A percentile compares a stretch with the other conserved stretches of the same genome.
Evolutionary conservation across 2,329 filamentous ascomycete species (phyloP).

Genomic region (Tolypocladium cylindrosporum): DNA sequence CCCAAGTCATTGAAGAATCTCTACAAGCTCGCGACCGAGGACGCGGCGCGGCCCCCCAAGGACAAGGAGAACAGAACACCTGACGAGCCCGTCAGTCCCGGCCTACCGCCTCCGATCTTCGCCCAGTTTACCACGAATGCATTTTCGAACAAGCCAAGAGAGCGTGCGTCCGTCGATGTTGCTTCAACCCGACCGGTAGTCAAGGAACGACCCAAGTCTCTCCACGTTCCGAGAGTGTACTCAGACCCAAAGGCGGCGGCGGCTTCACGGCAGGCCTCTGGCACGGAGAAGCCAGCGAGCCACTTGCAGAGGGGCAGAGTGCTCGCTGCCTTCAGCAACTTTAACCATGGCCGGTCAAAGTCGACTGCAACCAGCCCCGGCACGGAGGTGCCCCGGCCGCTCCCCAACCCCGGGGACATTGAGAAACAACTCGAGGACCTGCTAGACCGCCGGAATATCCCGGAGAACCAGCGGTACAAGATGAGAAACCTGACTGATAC

Average conservation of each 20-base stretch:
- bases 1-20: conserved; percentile 64
- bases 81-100: conserved; percentile 11
- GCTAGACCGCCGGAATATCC: conserved; percentile 83
- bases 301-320: conserved; percentile 31
- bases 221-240: conserved; percentile 25
- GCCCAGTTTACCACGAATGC: conserved; percentile 51
- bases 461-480: conserved; percentile 85
- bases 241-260: conserved; percentile 9
- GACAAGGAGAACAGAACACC: conserved; percentile 80
- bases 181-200: not conserved
- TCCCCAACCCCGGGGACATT: conserved; percentile 44
- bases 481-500: conserved; percentile 83
- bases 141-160: not conserved
- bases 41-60: conserved; percentile 39
- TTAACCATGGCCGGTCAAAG: conserved; percentile 27
- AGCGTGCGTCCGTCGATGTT: conserved; percentile 2
- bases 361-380: conserved; percentile 21
- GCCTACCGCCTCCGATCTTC: conserved; percentile 61
- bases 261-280: conserved; percentile 17
- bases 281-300: conserved; percentile 15
- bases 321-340: conserved; percentile 26
- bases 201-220: conserved; percentile 42
- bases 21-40: conserved; percentile 42
- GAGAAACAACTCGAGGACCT: conserved; percentile 50
- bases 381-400: conserved; percentile 33